phyloP scores from a whole-genome alignment of 805 yeast species.

The Teunomyces cretensis region DNA sequence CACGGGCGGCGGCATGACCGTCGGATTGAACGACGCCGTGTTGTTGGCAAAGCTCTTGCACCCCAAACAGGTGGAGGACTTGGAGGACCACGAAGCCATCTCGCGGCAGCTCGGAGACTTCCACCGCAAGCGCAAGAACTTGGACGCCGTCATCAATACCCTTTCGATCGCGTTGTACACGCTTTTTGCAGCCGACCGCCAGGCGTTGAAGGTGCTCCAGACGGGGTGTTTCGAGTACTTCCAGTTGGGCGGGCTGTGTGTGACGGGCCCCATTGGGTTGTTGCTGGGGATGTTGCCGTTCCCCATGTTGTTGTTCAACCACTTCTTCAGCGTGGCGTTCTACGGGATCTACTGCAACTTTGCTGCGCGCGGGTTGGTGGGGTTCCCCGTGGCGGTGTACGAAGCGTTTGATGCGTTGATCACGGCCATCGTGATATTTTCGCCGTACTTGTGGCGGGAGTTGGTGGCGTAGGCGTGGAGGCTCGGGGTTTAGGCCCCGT shows the following conservation, averaged over 20 bases:
- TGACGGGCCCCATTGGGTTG: conserved; percentile 76
- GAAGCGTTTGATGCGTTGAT: conserved; percentile 67
- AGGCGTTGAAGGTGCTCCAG: conserved; percentile 68
- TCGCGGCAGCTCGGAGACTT: conserved; percentile 59
- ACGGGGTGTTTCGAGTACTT: conserved; percentile 88
- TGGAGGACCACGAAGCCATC: conserved; percentile 59
- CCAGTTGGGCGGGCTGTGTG: conserved; percentile 77
- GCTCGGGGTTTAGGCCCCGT: no score
- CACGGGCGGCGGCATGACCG: conserved; percentile 99
- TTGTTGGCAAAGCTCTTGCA: conserved; percentile 63
- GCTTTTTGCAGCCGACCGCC: conserved; percentile 82
- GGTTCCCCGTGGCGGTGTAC: conserved; percentile 67
- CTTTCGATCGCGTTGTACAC: conserved; percentile 87
- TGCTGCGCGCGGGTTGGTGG: conserved; percentile 57
- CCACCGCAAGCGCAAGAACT: conserved; percentile 73
- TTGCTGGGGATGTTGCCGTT: conserved; percentile 78
- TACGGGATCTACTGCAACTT: conserved; percentile 75
- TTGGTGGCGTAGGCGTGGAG: conserved; percentile 25
- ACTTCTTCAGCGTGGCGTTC: conserved; percentile 88
- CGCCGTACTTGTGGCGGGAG: conserved; percentile 70
- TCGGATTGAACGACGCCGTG: conserved; percentile 84
- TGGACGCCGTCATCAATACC: conserved; percentile 85
- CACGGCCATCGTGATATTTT: conserved; percentile 75
- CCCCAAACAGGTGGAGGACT: conserved; percentile 50
- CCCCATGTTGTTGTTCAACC: conserved; percentile 74